These are phyloP conservation scores for Punica granatum DNA, from an alignment of 345 rosid species.

Conservation along the genomic window DNA sequence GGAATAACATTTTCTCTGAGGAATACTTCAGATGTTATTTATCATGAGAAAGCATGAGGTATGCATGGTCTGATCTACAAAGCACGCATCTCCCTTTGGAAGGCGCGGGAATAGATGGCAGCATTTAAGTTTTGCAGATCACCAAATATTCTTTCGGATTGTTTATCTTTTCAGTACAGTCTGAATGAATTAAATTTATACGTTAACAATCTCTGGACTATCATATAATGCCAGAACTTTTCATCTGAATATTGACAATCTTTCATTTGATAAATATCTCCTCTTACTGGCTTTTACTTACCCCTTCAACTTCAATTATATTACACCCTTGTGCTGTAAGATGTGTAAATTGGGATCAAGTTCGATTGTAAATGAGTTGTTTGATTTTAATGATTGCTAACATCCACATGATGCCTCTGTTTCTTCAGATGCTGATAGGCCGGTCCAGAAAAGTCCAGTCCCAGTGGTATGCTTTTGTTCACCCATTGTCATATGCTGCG, in stretches of 20 bases:
- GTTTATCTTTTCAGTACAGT: not conserved
- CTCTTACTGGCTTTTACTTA: not conserved
- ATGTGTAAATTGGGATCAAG: not conserved
- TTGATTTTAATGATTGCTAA: not conserved
- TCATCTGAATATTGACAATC: not conserved
- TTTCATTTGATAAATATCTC: not conserved
- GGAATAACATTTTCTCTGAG: not conserved
- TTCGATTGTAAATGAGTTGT: not conserved
- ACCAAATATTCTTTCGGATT: not conserved
- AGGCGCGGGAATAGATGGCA: not conserved
- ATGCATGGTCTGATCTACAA: not conserved
- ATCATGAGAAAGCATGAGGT: not conserved
- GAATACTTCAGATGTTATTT: not conserved
- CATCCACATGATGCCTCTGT: not conserved
- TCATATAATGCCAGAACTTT: not conserved
- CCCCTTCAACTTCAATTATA: not conserved
- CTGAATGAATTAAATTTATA: too few relatives aligned
- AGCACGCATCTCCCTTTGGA: not conserved
- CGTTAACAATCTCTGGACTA: too few relatives aligned
- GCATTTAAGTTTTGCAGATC: not conserved
- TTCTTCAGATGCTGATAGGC: constrained; percentile 38
- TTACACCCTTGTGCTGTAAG: not conserved
- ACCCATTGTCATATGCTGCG: not conserved
- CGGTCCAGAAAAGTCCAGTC: constrained; percentile 34
- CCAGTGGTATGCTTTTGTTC: constrained; percentile 39